Evolutionary conservation across 352 stramenopile species (phyloP).

Genomic region (Globisporangium alternatum): DNA sequence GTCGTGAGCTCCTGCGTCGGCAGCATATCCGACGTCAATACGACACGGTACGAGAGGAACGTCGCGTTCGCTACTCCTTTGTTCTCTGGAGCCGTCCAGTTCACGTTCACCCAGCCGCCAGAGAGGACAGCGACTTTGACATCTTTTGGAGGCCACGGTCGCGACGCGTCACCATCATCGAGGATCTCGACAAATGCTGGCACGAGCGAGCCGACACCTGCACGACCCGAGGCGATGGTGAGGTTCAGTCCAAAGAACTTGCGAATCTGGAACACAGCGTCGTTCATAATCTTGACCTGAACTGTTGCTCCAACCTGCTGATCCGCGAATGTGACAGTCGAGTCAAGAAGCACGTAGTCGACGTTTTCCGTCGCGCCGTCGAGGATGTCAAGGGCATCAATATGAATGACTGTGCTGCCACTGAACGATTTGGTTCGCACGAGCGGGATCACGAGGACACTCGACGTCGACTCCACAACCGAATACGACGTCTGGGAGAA

Average conservation of each 20-base stretch:
- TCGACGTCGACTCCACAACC: conserved; percentile 25
- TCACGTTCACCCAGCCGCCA: conserved; percentile 29
- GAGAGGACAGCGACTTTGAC: conserved; percentile 20
- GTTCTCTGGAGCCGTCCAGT: conserved; percentile 33
- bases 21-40: conserved; percentile 20
- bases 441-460: conserved; percentile 23
- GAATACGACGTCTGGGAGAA: conserved; percentile 29
- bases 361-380: conserved; percentile 19
- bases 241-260: conserved; percentile 42
- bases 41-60: conserved; percentile 28
- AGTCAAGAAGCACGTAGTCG: conserved; percentile 27
- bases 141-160: conserved; percentile 23
- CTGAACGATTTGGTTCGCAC: conserved; percentile 27
- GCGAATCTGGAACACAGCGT: conserved; percentile 33
- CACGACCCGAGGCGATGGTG: conserved; percentile 21
- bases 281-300: conserved; percentile 37
- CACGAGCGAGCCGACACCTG: conserved; percentile 17
- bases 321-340: conserved; percentile 24
- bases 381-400: conserved; percentile 19
- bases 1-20: conserved; percentile 15
- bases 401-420: conserved; percentile 17
- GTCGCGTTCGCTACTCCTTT: conserved; percentile 28
- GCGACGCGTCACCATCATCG: conserved; percentile 51
- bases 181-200: conserved; percentile 34
- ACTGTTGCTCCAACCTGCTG: conserved; percentile 18